A percentile compares a stretch with the other conserved stretches of the same genome.
Conservation (phyloP, 192 early-diverging fungal species). For the Coemansia sp. region DNA sequence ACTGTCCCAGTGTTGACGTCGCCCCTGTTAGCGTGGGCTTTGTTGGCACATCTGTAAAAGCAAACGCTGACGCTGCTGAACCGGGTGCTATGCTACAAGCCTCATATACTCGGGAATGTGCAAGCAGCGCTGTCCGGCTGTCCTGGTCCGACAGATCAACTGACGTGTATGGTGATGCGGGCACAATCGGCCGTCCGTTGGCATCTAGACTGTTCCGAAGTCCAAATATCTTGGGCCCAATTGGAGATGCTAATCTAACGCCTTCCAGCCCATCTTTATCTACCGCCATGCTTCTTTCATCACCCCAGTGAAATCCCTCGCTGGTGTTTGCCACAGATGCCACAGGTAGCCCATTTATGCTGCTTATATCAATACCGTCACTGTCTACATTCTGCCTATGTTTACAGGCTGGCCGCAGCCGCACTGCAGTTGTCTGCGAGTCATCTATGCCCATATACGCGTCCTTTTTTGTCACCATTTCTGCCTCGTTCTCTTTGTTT, state of each 20-base stretch:
- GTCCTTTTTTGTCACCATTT: background rate
- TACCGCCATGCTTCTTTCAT: background rate
- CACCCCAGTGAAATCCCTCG: background rate
- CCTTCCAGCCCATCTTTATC: background rate
- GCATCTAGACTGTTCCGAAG: slow-evolving; percentile 27
- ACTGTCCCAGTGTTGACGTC: slow-evolving; percentile 26
- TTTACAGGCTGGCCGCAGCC: background rate
- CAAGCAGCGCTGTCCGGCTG: background rate
- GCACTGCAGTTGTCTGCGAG: background rate
- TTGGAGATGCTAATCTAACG: background rate
- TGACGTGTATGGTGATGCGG: slow-evolving; percentile 42
- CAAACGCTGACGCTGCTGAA: background rate
- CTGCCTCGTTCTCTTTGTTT: background rate
- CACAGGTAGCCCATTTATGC: background rate
- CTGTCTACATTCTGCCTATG: background rate
- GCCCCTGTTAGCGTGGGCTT: background rate
- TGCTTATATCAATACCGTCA: background rate
- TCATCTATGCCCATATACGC: background rate
- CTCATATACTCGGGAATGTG: background rate
- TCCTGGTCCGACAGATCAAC: slow-evolving; percentile 19
- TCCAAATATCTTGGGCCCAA: slow-evolving; percentile 18
- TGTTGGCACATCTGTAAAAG: background rate
- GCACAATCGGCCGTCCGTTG: slow-evolving; percentile 33
- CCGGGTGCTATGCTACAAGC: background rate
- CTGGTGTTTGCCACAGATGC: background rate